A percentile compares a stretch with the other conserved stretches of the same genome.
These are phyloP conservation scores for Beauveria australis DNA, from an alignment of 2,329 filamentous ascomycete genomes.

Conservation along the genomic window DNA sequence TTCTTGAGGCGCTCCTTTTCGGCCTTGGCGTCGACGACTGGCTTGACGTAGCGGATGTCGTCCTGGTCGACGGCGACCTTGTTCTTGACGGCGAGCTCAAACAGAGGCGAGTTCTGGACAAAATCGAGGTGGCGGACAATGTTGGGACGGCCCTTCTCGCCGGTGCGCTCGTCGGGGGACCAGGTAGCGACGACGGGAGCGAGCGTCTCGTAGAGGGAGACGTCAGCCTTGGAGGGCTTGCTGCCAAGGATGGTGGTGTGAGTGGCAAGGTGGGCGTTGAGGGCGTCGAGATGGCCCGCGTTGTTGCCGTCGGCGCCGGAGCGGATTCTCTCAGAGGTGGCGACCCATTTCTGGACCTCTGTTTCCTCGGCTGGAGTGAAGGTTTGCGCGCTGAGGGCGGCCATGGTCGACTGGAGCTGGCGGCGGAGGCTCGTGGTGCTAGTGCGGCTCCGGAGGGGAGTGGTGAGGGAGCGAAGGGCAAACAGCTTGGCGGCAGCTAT, in stretches of 20 bases:
- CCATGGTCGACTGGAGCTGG: constrained; percentile 41
- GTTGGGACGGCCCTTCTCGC: constrained; percentile 80
- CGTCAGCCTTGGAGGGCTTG: constrained; percentile 83
- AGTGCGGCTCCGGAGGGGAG: constrained; percentile 25
- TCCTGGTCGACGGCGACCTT: constrained; percentile 74
- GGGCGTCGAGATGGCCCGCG: constrained; percentile 58
- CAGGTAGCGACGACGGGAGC: constrained; percentile 70
- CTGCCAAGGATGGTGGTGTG: constrained; percentile 82
- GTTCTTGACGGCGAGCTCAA: constrained; percentile 59
- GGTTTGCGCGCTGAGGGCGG: constrained; percentile 55
- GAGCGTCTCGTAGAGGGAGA: constrained; percentile 73
- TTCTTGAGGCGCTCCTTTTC: constrained; percentile 97
- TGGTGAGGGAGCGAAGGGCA: constrained; percentile 31
- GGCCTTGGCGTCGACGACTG: constrained; percentile 81
- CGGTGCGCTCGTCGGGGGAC: constrained; percentile 79
- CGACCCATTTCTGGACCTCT: constrained; percentile 85
- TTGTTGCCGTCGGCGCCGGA: constrained; percentile 46
- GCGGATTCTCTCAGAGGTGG: constrained; percentile 61
- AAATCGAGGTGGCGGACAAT: constrained; percentile 90
- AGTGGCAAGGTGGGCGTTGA: constrained; percentile 81
- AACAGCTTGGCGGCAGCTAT: constrained; percentile 32
- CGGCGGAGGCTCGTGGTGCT: constrained; percentile 22
- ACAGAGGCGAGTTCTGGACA: constrained; percentile 80
- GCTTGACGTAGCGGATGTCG: constrained; percentile 79
- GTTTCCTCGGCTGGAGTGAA: constrained; percentile 75